Evolutionary conservation across 192 early-diverging fungal genomes (phyloP).

Genomic region (Spinellus fusiger): DNA sequence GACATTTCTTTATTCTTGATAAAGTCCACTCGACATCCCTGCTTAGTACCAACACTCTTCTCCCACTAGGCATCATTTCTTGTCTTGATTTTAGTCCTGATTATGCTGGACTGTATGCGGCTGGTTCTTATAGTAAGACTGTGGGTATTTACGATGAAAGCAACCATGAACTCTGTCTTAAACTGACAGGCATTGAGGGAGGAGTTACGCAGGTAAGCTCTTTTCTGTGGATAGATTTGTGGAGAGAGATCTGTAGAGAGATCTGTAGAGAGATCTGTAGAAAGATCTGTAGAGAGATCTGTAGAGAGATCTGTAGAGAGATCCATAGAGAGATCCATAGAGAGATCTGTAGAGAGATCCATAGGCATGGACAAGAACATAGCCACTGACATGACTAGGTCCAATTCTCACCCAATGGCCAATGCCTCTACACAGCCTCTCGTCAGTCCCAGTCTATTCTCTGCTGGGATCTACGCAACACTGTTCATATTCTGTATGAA

Average conservation of each 20-base stretch:
- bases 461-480: slow-evolving; percentile 79
- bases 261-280: no score
- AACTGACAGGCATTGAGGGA: slow-evolving; percentile 43
- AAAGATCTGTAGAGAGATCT: no score
- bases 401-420: slow-evolving; percentile 61
- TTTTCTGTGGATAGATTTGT: background rate
- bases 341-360: no score
- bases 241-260: no score
- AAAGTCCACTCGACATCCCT: no score
- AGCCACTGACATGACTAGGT: slow-evolving; percentile 31
- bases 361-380: background rate
- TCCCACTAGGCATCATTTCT: slow-evolving; percentile 65
- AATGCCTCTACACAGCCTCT: slow-evolving; percentile 60
- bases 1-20: no score
- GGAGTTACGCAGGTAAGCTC: slow-evolving; percentile 40
- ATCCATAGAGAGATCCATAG: no score
- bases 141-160: slow-evolving; percentile 60
- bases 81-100: slow-evolving; percentile 65
- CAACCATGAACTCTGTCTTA: slow-evolving; percentile 46
- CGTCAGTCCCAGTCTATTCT: slow-evolving; percentile 53
- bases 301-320: no score
- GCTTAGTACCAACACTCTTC: no score
- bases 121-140: slow-evolving; percentile 64
- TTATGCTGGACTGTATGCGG: slow-evolving; percentile 57
- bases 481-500: slow-evolving; percentile 51